Evolutionary conservation across 352 stramenopile species (phyloP), one percentile per base, ranked within the genome.

Genomic region (Phytophthora multivora): DNA sequence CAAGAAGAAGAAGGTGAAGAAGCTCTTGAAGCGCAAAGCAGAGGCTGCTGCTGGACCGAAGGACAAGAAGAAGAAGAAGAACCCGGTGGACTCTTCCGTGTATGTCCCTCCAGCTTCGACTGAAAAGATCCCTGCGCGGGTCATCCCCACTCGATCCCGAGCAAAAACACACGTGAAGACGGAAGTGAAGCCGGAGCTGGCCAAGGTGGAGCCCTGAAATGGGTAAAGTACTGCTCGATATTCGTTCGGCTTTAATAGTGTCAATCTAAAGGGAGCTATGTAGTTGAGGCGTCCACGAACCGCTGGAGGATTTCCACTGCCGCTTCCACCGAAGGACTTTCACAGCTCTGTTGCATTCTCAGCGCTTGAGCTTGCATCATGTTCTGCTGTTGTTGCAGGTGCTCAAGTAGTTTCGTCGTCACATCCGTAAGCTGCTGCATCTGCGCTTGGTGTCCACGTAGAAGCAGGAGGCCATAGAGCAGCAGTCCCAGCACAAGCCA

Each of bases 371-470:
- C 16, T 35, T 69, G 46, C 48, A 69, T 62, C 33, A 63, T 49
- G 19, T 19, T 61, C 26, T 71, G 50, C 35, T 70, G 63, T 38
- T 69, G 53, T 38, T 77, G 56, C 0, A 83, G 38, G 15, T 71
- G 61, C 7, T 79, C 62, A 4, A 84, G 47, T 31, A 84, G 42
- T 63, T 69, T 66, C 23, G 54, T 71, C 11, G 75, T 84, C 13
- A 51, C 73, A 10, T 61, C 23, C 5, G 66, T 73, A 35, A 85
- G 70, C 28, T 80, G 72, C 36, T 81, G 60, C 60, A 82, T 72
- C 40, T 85, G 75, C 13, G 46, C 47, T 13, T 82, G 70, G n/a
- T 85, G 64, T n/a, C 53, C 59, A 7, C 67, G 75, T 10, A 82
- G 59, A 1, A 82, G 51, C 41, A 82, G 9, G 15, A 78, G 46